A percentile compares a stretch with the other conserved stretches of the same genome.
phyloP scores from a whole-genome alignment of 257 asterid species.

The Penstemon newberryi region DNA sequence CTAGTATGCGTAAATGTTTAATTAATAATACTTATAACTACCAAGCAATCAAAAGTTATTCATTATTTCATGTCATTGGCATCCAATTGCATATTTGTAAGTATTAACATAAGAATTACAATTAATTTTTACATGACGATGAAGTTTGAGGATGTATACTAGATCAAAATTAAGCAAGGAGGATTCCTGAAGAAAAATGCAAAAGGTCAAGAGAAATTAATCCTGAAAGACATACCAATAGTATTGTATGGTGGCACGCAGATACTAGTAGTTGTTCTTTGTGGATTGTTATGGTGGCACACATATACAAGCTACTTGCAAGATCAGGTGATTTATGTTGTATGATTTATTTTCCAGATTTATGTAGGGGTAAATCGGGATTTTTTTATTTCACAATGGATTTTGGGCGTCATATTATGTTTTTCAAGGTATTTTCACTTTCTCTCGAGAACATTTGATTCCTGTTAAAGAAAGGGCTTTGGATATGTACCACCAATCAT shows the following conservation, averaged over 20 bases:
- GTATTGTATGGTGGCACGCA: slow-evolving; percentile 58
- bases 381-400: slow-evolving; percentile 40
- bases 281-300: slow-evolving; percentile 56
- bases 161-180: slow-evolving; percentile 25
- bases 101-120: background rate
- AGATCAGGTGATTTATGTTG: slow-evolving; percentile 44
- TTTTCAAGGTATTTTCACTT: slow-evolving; percentile 56
- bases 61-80: background rate
- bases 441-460: slow-evolving; percentile 52
- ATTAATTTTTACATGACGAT: background rate
- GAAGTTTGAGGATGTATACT: slow-evolving; percentile 61
- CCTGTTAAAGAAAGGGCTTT: slow-evolving; percentile 61
- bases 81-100: background rate
- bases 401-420: slow-evolving; percentile 62
- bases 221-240: slow-evolving; percentile 47
- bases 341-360: background rate
- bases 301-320: slow-evolving; percentile 44
- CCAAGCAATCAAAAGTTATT: no score
- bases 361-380: slow-evolving; percentile 40
- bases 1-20: no score
- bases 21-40: no score
- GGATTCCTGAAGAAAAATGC: slow-evolving; percentile 25
- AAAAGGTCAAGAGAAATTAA: slow-evolving; percentile 38
- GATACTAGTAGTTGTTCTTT: slow-evolving; percentile 37
- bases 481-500: slow-evolving; percentile 58